phyloP scores from a whole-genome alignment of 345 rosid species.

The Rubroshorea leprosula region DNA sequence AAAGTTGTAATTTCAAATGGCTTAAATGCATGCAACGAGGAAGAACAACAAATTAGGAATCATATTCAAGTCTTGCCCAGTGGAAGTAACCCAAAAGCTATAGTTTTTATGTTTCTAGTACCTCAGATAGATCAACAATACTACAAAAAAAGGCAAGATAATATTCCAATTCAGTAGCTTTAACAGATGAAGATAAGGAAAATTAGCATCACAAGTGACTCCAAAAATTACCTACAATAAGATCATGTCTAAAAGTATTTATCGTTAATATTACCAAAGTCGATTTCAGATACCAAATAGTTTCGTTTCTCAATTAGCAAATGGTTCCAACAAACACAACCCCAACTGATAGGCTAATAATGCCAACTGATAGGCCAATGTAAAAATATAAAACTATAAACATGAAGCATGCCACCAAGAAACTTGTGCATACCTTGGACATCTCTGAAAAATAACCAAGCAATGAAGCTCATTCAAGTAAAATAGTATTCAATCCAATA shows the following conservation, averaged over 20 bases:
- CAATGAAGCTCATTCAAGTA: background rate
- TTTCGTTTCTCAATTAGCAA: background rate
- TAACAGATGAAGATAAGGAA: background rate
- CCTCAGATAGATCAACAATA: background rate
- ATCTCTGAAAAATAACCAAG: background rate
- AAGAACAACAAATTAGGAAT: too few species aligned
- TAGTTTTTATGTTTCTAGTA: too few species aligned
- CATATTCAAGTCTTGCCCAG: too few species aligned
- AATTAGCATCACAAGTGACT: background rate
- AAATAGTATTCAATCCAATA: background rate
- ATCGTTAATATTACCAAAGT: background rate
- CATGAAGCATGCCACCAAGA: background rate
- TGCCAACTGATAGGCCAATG: background rate
- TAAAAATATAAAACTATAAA: background rate
- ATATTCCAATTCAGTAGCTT: too few species aligned
- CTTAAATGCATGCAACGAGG: too few species aligned
- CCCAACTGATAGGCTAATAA: background rate
- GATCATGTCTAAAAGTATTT: background rate
- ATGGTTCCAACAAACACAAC: background rate
- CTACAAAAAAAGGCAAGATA: background rate
- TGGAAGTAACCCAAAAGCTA: too few species aligned
- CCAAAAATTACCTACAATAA: background rate
- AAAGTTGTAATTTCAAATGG: too few species aligned
- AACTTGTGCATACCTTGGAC: too few species aligned
- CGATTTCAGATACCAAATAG: too few species aligned